phyloP scores from a whole-genome alignment of 176 grass and related monocot genomes.

The Juncus inflexus region DNA sequence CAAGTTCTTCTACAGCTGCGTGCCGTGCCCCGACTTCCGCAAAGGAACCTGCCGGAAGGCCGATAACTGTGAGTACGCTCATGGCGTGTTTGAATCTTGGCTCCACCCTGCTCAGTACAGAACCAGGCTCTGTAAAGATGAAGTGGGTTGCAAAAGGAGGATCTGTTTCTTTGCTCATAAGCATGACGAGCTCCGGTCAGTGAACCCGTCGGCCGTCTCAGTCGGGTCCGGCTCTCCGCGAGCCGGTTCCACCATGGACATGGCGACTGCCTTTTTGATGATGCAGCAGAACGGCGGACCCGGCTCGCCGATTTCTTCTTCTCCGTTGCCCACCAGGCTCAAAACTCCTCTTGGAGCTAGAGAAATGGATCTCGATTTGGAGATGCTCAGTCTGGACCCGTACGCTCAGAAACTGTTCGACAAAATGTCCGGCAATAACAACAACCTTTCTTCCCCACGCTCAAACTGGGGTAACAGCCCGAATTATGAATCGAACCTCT shows the following conservation, averaged over 20 bases:
- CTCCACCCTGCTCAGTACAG: constrained; percentile 90
- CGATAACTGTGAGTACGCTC: constrained; percentile 79
- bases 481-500: constrained; percentile 39
- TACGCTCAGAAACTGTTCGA: constrained; percentile 90
- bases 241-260: constrained; percentile 40
- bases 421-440: constrained; percentile 32
- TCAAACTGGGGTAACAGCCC: constrained; percentile 54
- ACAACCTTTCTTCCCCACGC: constrained; percentile 44
- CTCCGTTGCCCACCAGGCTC: constrained; percentile 44
- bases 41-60: constrained; percentile 78
- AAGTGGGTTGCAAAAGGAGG: constrained; percentile 55
- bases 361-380: constrained; percentile 65
- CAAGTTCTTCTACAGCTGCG: constrained; percentile 89
- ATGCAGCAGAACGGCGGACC: constrained; percentile 19
- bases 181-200: constrained; percentile 69
- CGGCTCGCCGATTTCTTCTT: constrained; percentile 32
- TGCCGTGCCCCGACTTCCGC: constrained; percentile 91
- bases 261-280: constrained; percentile 52
- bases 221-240: constrained; percentile 50
- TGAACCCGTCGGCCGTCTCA: constrained; percentile 62
- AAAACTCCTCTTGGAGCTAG: constrained; percentile 56
- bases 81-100: constrained; percentile 91
- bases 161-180: constrained; percentile 95
- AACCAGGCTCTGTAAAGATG: constrained; percentile 72
- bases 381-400: constrained; percentile 67